phyloP scores from a whole-genome alignment of 192 early-diverging fungal genomes.

The Diversispora epigaea region DNA sequence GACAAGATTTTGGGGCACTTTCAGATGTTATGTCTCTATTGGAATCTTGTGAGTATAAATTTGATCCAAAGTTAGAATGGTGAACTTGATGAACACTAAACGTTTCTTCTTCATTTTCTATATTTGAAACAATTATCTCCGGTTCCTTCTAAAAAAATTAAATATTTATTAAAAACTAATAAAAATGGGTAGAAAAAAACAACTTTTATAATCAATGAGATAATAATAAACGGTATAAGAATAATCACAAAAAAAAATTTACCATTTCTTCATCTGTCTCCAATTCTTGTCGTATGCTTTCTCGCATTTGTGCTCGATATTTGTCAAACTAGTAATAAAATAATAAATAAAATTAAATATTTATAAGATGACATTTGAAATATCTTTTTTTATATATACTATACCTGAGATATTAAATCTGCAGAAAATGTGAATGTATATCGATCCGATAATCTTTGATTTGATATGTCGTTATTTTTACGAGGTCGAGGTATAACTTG shows the following conservation, averaged over 20 bases:
- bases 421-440: constrained; percentile 12
- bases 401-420: constrained; percentile 13
- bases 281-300: constrained; percentile 4
- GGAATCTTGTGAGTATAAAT: not conserved
- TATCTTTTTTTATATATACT: too few relatives aligned
- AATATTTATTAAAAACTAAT: too few relatives aligned
- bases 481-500: not conserved
- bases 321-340: not conserved
- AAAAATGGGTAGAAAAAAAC: not conserved
- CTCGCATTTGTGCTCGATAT: constrained; percentile 16
- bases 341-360: not conserved
- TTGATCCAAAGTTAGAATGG: not conserved
- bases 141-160: not conserved
- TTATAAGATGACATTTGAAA: too few relatives aligned
- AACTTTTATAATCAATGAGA: too few relatives aligned
- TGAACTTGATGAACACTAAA: not conserved
- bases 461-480: not conserved
- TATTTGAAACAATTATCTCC: not conserved
- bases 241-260: not conserved
- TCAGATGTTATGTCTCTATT: not conserved
- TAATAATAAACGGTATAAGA: not conserved
- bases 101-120: not conserved
- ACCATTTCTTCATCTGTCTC: not conserved
- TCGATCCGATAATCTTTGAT: not conserved
- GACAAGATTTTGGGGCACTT: too few relatives aligned